Percentiles rank a stretch among this genome's conserved stretches.
Evolutionary conservation across 306 rosid species (phyloP).

Genomic region (Corylus americana): DNA sequence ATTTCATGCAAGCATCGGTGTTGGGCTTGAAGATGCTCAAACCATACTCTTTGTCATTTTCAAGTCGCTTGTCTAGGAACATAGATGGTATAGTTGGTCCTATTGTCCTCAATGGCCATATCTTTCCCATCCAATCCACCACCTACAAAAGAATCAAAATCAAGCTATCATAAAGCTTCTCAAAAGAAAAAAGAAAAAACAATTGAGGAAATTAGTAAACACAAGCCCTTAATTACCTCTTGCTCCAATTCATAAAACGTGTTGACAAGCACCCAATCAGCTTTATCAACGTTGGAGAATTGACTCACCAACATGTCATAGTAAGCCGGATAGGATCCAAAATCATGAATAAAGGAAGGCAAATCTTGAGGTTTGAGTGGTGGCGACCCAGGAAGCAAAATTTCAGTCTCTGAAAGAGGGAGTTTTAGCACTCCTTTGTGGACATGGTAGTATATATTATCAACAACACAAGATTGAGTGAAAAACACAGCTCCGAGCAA

Average conservation of each 20-base stretch:
- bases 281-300: conserved; percentile 42
- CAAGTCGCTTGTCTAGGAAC: conserved; percentile 39
- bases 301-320: conserved; percentile 48
- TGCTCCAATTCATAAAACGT: conserved; percentile 59
- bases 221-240: conserved; percentile 30
- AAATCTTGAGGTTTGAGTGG: conserved; percentile 41
- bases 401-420: conserved; percentile 27
- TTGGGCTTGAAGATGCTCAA: conserved; percentile 36
- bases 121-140: conserved; percentile 53
- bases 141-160: conserved; percentile 40
- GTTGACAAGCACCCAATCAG: conserved; percentile 55
- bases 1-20: conserved; percentile 16
- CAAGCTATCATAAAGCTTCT: neutral
- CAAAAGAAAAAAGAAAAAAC: neutral
- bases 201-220: too few relatives aligned
- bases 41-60: conserved; percentile 48
- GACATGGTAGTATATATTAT: conserved; percentile 35
- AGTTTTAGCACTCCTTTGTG: conserved; percentile 41
- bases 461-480: conserved; percentile 53
- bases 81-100: conserved; percentile 61
- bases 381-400: conserved; percentile 47
- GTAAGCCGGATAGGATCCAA: conserved; percentile 48
- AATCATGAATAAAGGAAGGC: conserved; percentile 46
- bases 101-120: conserved; percentile 45
- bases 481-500: conserved; percentile 46